Evolutionary conservation across 306 rosid genomes (phyloP), one percentile per base, ranked within the genome.

Genomic region (Mimosa pudica): DNA sequence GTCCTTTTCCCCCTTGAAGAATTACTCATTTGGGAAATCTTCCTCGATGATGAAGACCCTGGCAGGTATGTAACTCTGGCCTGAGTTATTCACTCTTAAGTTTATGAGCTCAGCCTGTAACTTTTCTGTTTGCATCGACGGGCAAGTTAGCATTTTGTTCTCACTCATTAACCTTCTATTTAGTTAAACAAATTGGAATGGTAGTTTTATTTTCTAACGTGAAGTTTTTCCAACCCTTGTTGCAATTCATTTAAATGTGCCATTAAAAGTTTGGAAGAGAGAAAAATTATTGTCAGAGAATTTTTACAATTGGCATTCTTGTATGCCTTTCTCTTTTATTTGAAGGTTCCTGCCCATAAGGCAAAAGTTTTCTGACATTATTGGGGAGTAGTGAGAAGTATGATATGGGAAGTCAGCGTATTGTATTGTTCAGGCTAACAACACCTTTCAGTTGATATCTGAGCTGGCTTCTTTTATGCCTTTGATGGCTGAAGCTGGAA

Each of bases 31-130:
- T 51, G 99, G 99, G 77, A 93, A 96, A 88, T 87, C 98, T 74
- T 87, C 99, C 58, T 93, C 98, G 4, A 90, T 93, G 92, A 93
- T 96, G 96, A 93, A 88, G 88, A 91, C 97, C 79, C 82, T 96
- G 42, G 99, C 98, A 85, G 98, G 98, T 92, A 88, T 41, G 66
- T 82, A 79, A 66, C 86, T 82, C 52, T 81, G 32, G 45, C 61
- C 46, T 77, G 51, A 69, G 52, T 76, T 82, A 67, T 64, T 66
- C 67, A 32, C 82, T 75, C 74, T 87, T 36, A 11, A 16, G 51
- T 58, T 84, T 47, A 49, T 65, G 73, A 41, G 33, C 79, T 63
- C 61, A 20, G 73, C 38, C 68, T 30, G 49, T 62, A 51, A 49
- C 70, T 73, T 44, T 45, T 83, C 24, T 51, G 6, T 55, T 35